Base-by-base conservation (phyloP, 306 rosid genomes). In the Prunus mongolica region DNA sequence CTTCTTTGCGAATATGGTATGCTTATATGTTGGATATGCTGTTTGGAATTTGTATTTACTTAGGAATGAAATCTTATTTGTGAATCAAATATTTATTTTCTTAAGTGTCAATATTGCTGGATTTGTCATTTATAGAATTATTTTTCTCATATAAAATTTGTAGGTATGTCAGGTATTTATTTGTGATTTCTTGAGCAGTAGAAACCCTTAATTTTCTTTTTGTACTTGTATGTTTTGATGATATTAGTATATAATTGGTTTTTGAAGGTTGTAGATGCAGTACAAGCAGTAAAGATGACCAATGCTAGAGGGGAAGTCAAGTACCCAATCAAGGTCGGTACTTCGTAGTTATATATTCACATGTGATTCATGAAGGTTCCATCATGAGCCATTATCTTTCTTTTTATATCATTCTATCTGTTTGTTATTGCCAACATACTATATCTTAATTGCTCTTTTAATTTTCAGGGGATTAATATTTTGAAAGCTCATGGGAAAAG, bases 401-500 rank as follows among this genome's bases (percentile, higher is more conserved):
- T 27, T 64, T 70, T 46, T 28, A 6, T 50, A n/a, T 60, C 5
- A 19, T 34, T 63, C 18, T 8, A 4, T 30, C 22, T 34, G 24
- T 44, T 14, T 2, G 10, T 24, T 44, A 25, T 73, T 44, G 11
- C 44, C 24, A 38, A 69, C 30, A 50, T 46, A 60, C 30, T 10
- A 51, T 44, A 8, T 32, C 61, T 22, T 64, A 62, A 66, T 61
- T 73, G 58, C 65, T 52, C 30, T 75, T 72, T 50, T 76, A 16
- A 24, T 69, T 77, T 82, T 67, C 84, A 91, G 97, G 99, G 96
- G 73, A 92, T 92, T 74, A 95, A 92, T 83, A 75, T 95, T 82
- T 87, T 95, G 90, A 95, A 95, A 88, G 99, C 93, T 79, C 99
- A 95, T 79, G 99, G 99, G 56, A 85, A 95, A 82, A 95, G 97